Conservation (phyloP, 148 eudicot species). For the Selenicereus undatus region DNA sequence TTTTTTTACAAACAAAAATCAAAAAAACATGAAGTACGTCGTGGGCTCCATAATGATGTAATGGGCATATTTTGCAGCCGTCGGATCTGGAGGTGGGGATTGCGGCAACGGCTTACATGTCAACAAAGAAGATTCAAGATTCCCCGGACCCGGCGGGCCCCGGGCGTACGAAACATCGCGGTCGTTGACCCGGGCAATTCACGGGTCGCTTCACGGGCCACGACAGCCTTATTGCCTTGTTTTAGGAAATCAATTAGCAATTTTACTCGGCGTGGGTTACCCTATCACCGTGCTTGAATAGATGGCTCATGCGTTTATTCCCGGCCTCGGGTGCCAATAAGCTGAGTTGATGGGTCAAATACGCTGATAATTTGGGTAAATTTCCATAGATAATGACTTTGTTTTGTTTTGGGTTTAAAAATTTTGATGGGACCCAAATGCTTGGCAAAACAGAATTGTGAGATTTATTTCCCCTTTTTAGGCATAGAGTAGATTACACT, state of each 20-base stretch:
- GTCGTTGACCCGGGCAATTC: constrained; percentile 23
- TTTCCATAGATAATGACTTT: no score
- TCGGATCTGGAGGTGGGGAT: constrained; percentile 18
- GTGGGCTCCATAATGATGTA: constrained; percentile 5
- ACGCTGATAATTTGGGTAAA: no score
- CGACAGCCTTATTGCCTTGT: constrained; percentile 2
- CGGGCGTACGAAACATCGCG: not conserved
- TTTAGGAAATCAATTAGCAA: no score
- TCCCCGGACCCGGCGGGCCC: not conserved
- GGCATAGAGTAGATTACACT: no score
- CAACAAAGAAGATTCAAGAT: constrained; percentile 18
- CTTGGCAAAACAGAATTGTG: no score
- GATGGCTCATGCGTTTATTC: not conserved
- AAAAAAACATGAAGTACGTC: not conserved
- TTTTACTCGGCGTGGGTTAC: not conserved
- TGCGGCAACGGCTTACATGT: not conserved
- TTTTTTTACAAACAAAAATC: no score
- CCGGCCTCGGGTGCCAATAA: not conserved
- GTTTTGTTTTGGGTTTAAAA: not conserved
- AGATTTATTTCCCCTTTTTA: no score
- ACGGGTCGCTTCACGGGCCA: constrained; percentile 17
- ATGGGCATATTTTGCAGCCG: constrained; percentile 1
- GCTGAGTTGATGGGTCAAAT: not conserved
- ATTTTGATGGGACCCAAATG: not conserved
- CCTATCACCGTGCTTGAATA: not conserved